These are phyloP conservation scores for Eimeria praecox DNA, from an alignment of 169 alveolate genomes.

Conservation along the genomic window DNA sequence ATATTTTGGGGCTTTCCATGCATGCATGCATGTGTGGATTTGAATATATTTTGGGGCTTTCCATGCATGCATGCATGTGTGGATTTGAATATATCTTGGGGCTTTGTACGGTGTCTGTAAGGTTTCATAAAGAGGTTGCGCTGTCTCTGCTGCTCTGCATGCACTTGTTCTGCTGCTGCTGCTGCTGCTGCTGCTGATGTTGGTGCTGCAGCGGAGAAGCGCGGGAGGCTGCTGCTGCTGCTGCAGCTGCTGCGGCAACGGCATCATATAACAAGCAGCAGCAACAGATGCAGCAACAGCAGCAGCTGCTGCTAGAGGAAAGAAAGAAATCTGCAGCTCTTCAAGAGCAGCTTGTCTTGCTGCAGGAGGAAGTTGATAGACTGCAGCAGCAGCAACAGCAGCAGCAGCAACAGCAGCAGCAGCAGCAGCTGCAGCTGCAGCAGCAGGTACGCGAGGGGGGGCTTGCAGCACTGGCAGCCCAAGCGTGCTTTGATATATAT, in stretches of 20 bases:
- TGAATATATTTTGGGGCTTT: too few relatives aligned
- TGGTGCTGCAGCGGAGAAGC: conserved; percentile 56
- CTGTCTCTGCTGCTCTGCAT: conserved; percentile 18
- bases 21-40: not conserved
- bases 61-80: not conserved
- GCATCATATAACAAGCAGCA: conserved; percentile 24
- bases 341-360: not conserved
- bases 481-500: not conserved
- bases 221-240: conserved; percentile 61
- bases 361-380: conserved; percentile 17
- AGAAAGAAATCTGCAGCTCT: not conserved
- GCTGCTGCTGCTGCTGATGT: conserved; percentile 32
- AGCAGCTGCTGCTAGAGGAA: conserved; percentile 57
- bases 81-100: too few relatives aligned
- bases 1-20: not conserved
- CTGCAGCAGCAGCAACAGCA: conserved; percentile 4
- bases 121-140: too few relatives aligned
- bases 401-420: conserved; percentile 50
- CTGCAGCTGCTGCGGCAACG: conserved; percentile 50
- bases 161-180: not conserved
- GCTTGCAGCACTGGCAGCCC: not conserved
- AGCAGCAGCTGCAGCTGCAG: conserved; percentile 37
- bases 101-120: too few relatives aligned
- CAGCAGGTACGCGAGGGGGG: not conserved
- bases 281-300: conserved; percentile 44